Evolutionary conservation across 176 grass and related monocot genomes (phyloP), one percentile per base, ranked within the genome.

Genomic region (Stipa capillata): DNA sequence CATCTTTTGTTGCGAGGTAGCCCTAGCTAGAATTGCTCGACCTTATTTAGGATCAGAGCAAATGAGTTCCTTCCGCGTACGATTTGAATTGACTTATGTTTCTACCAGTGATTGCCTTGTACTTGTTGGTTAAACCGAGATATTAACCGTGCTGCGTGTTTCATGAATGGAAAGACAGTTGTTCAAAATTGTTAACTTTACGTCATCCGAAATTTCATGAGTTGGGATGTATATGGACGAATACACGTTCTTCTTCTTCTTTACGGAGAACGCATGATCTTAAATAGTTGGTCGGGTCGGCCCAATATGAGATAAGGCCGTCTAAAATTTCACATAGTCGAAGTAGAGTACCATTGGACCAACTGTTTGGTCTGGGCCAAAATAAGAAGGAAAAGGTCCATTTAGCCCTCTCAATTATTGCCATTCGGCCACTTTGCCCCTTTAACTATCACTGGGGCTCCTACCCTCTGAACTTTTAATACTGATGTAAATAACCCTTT

Each of bases 51-150:
- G 78, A 76, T 78, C 57, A 20, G 80, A 59, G 86, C 80, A 56
- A 13, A 3, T 7, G 14, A 31, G 65, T 78, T 87, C 78, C 87
- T 85, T 89, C 87, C 87, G 52, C 87, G 87, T 89, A 89, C 82
- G 87, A 85, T 81, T 70, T 76, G 77, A 71, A 56, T 64, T 69
- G 74, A 37, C 77, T 61, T 48, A 1, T 40, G 77, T 81, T 85
- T 49, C 6, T 79, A 39, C 48, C 73, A 88, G 49, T 31, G 49
- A 69, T 37, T 80, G 25, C 61, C 69, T 47, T 81, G 65, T 45
- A n/a, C n/a, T n/a, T n/a, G n/a, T n/a, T 53, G 9, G 55, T 54
- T 76, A 82, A 77, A 47, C 63, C 28, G 18, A 53, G 0, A 76
- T 76, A 84, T 84, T 84, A 53, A 81, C 44, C 53, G 43, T 76